These are phyloP conservation scores for Bertia moriformis DNA, from an alignment of 2,329 filamentous ascomycete species.

Conservation along the genomic window DNA sequence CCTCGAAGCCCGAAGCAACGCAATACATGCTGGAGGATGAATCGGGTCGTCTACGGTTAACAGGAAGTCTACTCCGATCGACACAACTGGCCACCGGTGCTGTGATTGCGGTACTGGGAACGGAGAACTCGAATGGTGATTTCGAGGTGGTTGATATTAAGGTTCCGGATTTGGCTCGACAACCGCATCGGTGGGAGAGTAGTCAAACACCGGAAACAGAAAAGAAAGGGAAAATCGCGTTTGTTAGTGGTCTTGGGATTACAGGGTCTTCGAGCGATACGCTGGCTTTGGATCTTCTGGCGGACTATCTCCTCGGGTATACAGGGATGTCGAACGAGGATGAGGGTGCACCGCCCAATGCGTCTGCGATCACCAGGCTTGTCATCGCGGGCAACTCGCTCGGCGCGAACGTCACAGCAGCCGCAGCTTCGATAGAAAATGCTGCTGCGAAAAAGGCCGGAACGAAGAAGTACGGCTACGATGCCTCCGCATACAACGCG, in stretches of 20 bases:
- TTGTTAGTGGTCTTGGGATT: constrained; percentile 79
- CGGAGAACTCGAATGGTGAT: constrained; percentile 80
- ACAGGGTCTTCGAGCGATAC: constrained; percentile 61
- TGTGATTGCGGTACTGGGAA: constrained; percentile 86
- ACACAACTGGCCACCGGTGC: constrained; percentile 78
- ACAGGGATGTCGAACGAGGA: constrained; percentile 56
- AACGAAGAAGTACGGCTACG: constrained; percentile 82
- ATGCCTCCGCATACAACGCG: constrained; percentile 75
- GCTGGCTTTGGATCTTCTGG: constrained; percentile 61
- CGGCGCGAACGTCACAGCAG: constrained; percentile 17
- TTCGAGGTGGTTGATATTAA: constrained; percentile 86
- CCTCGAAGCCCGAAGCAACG: constrained; percentile 39
- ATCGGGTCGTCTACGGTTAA: constrained; percentile 71
- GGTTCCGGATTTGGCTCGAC: constrained; percentile 71
- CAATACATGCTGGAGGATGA: constrained; percentile 87
- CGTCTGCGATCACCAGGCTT: constrained; percentile 61
- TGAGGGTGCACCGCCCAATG: constrained; percentile 40
- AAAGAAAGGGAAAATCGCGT: constrained; percentile 50
- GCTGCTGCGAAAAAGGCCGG: constrained; percentile 25
- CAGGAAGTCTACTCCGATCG: constrained; percentile 53
- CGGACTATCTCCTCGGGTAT: constrained; percentile 69
- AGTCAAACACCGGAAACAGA: constrained; percentile 40
- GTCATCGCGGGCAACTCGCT: constrained; percentile 89
- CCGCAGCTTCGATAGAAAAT: constrained; percentile 7
- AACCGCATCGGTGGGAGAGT: constrained; percentile 61